These are phyloP conservation scores for Dothidotthia symphoricarpi DNA, from an alignment of 2,329 filamentous ascomycete genomes.

Conservation along the genomic window DNA sequence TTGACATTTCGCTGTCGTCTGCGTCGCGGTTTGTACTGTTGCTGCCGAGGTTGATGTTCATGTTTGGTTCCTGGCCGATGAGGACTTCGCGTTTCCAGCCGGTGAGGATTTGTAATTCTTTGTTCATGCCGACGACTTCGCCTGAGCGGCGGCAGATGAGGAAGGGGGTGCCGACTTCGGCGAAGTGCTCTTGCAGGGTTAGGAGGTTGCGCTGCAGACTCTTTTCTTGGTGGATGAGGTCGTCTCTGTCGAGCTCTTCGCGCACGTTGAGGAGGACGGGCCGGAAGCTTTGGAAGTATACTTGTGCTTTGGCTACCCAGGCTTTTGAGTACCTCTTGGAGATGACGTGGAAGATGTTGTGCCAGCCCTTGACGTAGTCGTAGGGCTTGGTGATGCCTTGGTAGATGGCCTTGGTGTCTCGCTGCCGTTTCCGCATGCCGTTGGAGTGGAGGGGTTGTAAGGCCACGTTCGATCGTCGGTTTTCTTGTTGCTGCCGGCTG, in stretches of 20 bases:
- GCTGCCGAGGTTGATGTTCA: constrained; percentile 76
- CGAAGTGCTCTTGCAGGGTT: constrained; percentile 89
- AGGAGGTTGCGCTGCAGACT: constrained; percentile 90
- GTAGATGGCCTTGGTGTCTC: constrained; percentile 83
- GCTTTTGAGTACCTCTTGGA: constrained; percentile 73
- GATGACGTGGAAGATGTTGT: constrained; percentile 78
- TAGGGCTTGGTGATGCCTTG: constrained; percentile 88
- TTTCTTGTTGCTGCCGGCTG: constrained; percentile 28
- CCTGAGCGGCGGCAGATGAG: constrained; percentile 89
- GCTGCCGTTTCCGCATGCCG: constrained; percentile 50
- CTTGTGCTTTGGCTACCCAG: constrained; percentile 79
- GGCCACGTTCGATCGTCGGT: constrained; percentile 27
- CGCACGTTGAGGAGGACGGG: constrained; percentile 92
- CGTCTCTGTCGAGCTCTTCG: constrained; percentile 80
- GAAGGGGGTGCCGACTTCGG: constrained; percentile 83
- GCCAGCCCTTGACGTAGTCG: constrained; percentile 85
- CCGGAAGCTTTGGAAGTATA: constrained; percentile 82
- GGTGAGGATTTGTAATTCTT: constrained; percentile 93
- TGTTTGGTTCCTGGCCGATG: constrained; percentile 80
- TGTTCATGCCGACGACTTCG: constrained; percentile 91
- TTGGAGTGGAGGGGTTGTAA: constrained; percentile 35
- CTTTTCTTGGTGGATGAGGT: constrained; percentile 97
- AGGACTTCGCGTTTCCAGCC: constrained; percentile 91
- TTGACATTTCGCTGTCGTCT: constrained; percentile 41
- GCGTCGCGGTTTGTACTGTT: constrained; percentile 39